Evolutionary conservation across 331 rosid genomes (phyloP).

Genomic region (Stylosanthes scabra): DNA sequence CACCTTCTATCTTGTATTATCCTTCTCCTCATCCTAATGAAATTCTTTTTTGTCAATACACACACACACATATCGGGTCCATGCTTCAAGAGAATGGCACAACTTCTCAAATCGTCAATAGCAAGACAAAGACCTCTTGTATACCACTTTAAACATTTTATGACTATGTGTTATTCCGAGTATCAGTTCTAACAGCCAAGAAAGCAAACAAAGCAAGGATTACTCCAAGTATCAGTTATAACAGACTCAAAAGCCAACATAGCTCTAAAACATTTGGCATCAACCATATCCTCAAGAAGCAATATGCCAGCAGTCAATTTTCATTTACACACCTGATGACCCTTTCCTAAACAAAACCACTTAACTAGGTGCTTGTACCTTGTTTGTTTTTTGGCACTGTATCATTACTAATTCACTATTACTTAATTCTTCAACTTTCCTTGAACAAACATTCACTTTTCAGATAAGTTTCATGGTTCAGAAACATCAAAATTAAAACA

Average conservation of each 20-base stretch:
- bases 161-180: neutral
- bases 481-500: neutral
- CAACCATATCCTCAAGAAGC: slow-evolving; percentile 25
- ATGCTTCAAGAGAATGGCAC: neutral
- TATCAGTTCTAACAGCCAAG: slow-evolving; percentile 1
- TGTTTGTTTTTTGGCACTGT: neutral
- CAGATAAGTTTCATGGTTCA: neutral
- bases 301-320: slow-evolving; percentile 20
- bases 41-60: too few relatives aligned
- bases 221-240: neutral
- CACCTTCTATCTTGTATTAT: too few relatives aligned
- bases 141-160: slow-evolving; percentile 4
- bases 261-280: slow-evolving; percentile 3
- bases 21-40: too few relatives aligned
- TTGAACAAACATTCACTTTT: neutral
- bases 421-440: neutral
- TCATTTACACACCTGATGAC: neutral
- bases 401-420: slow-evolving; percentile 12
- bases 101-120: neutral
- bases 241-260: neutral
- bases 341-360: neutral
- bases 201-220: neutral
- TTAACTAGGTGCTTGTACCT: neutral
- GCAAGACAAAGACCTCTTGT: neutral
- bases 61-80: neutral